Evolutionary conservation across 495 filamentous ascomycete genomes (phyloP), one percentile per base, ranked within the genome.

Genomic region (Tuber borchii): DNA sequence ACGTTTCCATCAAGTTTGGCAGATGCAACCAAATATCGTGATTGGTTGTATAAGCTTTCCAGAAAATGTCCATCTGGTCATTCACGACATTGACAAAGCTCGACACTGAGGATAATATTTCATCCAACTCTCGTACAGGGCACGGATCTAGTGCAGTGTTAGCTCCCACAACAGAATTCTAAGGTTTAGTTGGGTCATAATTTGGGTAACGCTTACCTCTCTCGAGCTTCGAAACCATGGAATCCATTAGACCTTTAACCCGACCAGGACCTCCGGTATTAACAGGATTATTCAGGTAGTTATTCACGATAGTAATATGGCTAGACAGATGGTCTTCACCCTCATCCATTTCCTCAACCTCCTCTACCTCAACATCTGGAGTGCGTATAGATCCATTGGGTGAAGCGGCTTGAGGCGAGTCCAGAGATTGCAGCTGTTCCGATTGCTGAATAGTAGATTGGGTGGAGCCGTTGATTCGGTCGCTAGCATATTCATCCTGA

Each of bases 261-360:
- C 39, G 70, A 37, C 40, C 70, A 17, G 78, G 40, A 34, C 77
- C 70, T 65, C 78, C 77, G 14, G 37, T 70, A 40, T 73, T 78
- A 44, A 79, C 75, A 26, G 78, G 78, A 71, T 79, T 79, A 71
- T 79, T 79, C 65, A 79, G 51, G 73, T 79, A 79, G 46, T 79
- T 73, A 46, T 79, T 77, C 39, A 79, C 70, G 65, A 75, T 73
- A 16, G 76, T 73, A 68, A 79, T 71, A 79, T 79, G 76, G 44
- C 77, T 69, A 70, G 73, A 70, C 69, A 79, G 75, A 79, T 80
- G 77, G 65, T 80, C 79, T 34, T 82, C 79, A 20, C 71, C 73
- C 74, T 81, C 81, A 65, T 82, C 81, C 80, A 82, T 82, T 42
- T 80, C 79, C 42, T 82, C 81, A n/a, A 82, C 48, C 61, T 82